These are phyloP conservation scores for Macaranga tanarius DNA, from an alignment of 441 rosid genomes.

Conservation along the genomic window DNA sequence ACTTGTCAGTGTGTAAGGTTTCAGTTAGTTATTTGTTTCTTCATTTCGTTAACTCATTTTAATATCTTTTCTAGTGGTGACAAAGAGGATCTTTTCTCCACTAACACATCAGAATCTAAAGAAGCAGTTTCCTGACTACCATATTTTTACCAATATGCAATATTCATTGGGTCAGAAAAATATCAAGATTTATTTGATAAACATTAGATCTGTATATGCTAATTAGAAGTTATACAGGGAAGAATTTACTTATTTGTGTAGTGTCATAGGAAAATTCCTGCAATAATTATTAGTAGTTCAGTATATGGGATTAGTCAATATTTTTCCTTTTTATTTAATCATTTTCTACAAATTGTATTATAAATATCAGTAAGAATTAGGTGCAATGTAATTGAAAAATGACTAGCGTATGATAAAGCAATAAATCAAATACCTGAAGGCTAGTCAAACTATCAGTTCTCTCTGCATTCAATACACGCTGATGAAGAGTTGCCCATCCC, in stretches of 20 bases:
- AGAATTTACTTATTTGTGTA: neutral
- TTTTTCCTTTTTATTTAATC: neutral
- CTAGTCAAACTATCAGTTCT: slow-evolving; percentile 67
- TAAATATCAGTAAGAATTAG: neutral
- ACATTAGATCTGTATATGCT: neutral
- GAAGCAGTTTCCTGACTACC: neutral
- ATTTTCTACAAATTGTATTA: neutral
- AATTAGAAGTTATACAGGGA: neutral
- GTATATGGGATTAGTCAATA: neutral
- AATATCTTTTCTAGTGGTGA: neutral
- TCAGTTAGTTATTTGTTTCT: neutral
- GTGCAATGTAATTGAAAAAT: neutral
- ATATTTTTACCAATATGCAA: neutral
- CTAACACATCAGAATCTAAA: too few relatives aligned
- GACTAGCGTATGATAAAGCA: neutral
- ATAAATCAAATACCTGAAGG: slow-evolving; percentile 63
- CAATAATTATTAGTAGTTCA: neutral
- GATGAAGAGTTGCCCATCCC: slow-evolving; percentile 92
- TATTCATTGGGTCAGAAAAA: neutral
- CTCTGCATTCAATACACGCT: slow-evolving; percentile 78
- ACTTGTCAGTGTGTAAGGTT: neutral
- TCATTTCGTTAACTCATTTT: neutral
- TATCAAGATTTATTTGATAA: neutral
- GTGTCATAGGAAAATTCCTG: neutral
- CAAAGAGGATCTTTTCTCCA: neutral